Evolutionary conservation across 2,329 filamentous ascomycete species (phyloP).

Genomic region (Aspergillus thermomutatus): DNA sequence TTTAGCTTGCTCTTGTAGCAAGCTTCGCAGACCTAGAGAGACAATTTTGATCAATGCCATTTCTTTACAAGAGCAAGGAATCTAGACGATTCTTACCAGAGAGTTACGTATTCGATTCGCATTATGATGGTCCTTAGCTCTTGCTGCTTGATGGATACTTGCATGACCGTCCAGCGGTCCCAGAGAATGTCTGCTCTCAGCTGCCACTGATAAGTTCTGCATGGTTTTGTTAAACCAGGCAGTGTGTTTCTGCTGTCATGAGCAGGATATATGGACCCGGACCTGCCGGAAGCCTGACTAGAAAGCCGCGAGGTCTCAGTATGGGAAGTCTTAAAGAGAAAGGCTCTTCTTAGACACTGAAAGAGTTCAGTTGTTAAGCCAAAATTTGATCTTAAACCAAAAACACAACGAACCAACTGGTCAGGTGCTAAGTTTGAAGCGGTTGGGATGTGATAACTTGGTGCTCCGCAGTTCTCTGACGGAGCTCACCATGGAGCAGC

Average conservation of each 20-base stretch:
- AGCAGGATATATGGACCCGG: neutral
- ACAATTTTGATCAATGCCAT: constrained; percentile 11
- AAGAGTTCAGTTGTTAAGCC: neutral
- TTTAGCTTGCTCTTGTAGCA: constrained; percentile 86
- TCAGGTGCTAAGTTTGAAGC: neutral
- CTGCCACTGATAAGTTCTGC: constrained; percentile 9
- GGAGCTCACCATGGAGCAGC: neutral
- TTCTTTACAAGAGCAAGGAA: neutral
- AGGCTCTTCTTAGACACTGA: neutral
- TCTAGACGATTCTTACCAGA: constrained; percentile 16
- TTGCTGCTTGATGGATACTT: constrained; percentile 3
- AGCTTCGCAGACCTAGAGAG: constrained; percentile 76
- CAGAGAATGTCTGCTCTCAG: constrained; percentile 4
- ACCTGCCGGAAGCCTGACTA: neutral
- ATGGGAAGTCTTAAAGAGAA: neutral
- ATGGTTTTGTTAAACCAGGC: constrained; percentile 7
- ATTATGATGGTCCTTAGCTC: constrained; percentile 5
- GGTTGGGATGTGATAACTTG: neutral
- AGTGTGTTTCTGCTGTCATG: neutral
- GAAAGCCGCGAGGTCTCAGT: neutral
- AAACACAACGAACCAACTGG: too few relatives aligned
- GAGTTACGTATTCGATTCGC: constrained; percentile 16
- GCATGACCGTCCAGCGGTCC: constrained; percentile 5
- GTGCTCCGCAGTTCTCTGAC: neutral
- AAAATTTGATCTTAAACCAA: neutral